Evolutionary conservation across 805 yeast species (phyloP), one percentile per base, ranked within the genome.

Genomic region (Saccharomycopsis olivae): DNA sequence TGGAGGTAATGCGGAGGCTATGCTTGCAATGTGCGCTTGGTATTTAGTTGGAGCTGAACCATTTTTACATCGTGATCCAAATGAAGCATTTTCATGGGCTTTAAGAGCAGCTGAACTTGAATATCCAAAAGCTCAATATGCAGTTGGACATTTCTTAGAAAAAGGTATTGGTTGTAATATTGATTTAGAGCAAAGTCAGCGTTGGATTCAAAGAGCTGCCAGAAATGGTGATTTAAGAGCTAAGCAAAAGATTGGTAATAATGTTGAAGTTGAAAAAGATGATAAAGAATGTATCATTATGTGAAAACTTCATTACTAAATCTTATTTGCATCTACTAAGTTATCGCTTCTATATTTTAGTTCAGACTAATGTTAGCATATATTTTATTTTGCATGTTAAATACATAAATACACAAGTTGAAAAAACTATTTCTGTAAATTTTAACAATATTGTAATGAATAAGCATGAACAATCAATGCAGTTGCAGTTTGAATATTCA

Each of bases 21-120:
- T 89, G 95, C 66, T 89, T 53, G 88, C 95, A 1, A 66, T 89
- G 64, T 88, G 96, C 58, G 96, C 96, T 1, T 92, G 97, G 96
- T 92, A 89, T 56, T 66, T 89, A 58, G 80, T 86, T 20, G 98
- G 98, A 0, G 78, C 84, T 25, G 88, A 82, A 25, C 88, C 92
- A n/a, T 73, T 72, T 34, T 68, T 92, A 51, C 78, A 77, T 6
- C 72, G 73, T 47, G 89, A 88, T 57, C 82, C 79, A 40, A 71
- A 63, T 39, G 96, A 88, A 59, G 94, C 96, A 1, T 89, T 79
- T 57, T 92, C 85, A 52, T 92, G 97, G 97, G 96, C 96, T 1
- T 63, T 73, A 39, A 68, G 84, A 47, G 89, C 97, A 0, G 96
- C 97, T 0, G 66, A 70, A 31, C 62, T 74, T 29, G 84, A 84